Base-by-base conservation (phyloP, 179 eudicot species). In the Patellifolia procumbens region DNA sequence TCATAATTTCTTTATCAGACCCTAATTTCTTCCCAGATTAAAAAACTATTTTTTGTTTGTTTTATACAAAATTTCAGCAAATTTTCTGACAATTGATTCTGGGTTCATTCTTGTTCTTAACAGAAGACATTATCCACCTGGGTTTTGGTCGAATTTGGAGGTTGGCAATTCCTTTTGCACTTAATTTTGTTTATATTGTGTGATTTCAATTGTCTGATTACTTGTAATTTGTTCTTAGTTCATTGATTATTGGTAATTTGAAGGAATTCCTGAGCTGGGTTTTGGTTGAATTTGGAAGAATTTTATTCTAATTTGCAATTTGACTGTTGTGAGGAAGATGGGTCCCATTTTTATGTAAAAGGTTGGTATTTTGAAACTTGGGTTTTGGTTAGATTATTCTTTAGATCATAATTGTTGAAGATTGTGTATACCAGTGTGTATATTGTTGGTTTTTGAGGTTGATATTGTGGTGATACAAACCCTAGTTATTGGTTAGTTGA, bases 141-240 rank as follows among this genome's bases (percentile, higher is more conserved):
- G 55, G 52, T 46, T 76, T 26, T 49, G 73, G 24, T 29, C 35
- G 35, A 32, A 20, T 66, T 39, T 67, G 6, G 56, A 76, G 77
- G 80, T 81, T 73, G 52, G 71, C 74, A 70, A 71, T 46, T 75
- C 56, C 65, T 11, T 65, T 31, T n/a, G 45, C 46, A 45, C 42
- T 6, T 26, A 26, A 24, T 35, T 56, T 61, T 49, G 0, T 60
- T 10, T 22, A 11, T 12, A 56, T 69, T 45, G 6, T 31, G 74
- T 63, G 29, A 3, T 37, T 59, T 20, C 60, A 22, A 5, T 48
- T 24, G 19, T 51, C 3, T 48, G 20, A 72, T 52, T 43, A 29
- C 34, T 45, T 69, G 67, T 73, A 59, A n/a, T 19, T 24, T 51
- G 42, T 74, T 32, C 19, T 15, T 67, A 74, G 53, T 49, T 51